Evolutionary conservation across 495 filamentous ascomycete genomes (phyloP), one percentile per base, ranked within the genome.

Genomic region (Parmelia sp.): DNA sequence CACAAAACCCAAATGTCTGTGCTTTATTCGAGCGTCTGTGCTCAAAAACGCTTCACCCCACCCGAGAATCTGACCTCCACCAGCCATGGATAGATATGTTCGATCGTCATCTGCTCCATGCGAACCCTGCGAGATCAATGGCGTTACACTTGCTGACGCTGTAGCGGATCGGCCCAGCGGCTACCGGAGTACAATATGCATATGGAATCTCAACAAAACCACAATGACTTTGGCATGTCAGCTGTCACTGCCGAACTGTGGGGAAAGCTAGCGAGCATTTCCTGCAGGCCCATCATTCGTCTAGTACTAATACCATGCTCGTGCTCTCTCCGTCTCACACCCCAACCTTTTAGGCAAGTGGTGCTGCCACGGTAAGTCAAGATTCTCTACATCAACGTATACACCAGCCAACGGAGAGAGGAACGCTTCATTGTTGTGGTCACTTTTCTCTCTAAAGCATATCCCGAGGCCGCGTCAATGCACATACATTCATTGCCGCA

Each of bases 151-250:
- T 53, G 49, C 49, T 27, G 29, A n/a, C n/a, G n/a, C n/a, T n/a
- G n/a, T 31, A 53, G 49, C 49, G 49, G 49, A 53, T 31, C 49
- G 49, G 49, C 27, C 49, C 45, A 53, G 49, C 25, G 49, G 49
- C 27, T 31, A 31, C 27, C 49, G 49, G 49, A 53, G 27, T 31
- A 10, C 31, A 14, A 5, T 53, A 53, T 53, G 27, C 49, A 31
- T 31, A 53, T 29, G 27, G 27, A 3, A 53, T 53, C 27, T 31
- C 11, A 5, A 25, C 4, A 31, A 19, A 15, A 31, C 11, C 29
- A 19, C 14, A 14, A 29, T 53, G 49, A 10, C 8, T 7, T 53
- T 31, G 49, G 25, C 14, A 53, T 29, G 14, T 53, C 31, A 6
- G 49, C 49, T 31, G 27, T 53, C 27, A 29, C 27, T 31, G 49